phyloP scores from a whole-genome alignment of 1,284 basidiomycete genomes.

The Phenoliferia sp. region DNA sequence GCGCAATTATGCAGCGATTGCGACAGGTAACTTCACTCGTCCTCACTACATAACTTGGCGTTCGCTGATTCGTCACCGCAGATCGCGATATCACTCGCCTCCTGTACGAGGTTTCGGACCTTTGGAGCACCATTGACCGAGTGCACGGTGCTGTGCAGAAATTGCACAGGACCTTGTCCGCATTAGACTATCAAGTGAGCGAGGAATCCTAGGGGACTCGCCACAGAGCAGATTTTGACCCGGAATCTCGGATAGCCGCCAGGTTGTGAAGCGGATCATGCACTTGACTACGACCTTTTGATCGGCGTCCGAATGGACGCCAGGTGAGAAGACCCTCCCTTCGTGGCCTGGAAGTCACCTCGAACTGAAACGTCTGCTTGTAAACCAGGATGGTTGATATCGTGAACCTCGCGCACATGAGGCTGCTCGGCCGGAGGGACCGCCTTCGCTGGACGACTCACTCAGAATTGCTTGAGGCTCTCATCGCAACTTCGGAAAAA shows the following conservation, averaged over 20 bases:
- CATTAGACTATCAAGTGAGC: slow-evolving; percentile 11
- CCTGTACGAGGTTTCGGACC: slow-evolving; percentile 5
- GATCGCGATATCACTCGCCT: slow-evolving; percentile 2
- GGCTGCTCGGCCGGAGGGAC: background rate
- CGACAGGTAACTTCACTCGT: background rate
- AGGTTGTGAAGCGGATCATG: no score
- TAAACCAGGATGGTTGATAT: slow-evolving; percentile 22
- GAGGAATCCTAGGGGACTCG: no score
- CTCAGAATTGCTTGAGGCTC: slow-evolving; percentile 10
- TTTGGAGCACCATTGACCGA: slow-evolving; percentile 25
- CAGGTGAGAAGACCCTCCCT: slow-evolving; percentile 5
- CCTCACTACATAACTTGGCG: no score
- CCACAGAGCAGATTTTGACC: no score
- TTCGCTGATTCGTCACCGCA: background rate
- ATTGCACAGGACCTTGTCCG: slow-evolving; percentile 14
- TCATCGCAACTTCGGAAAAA: slow-evolving; percentile 10
- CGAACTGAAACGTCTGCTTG: background rate
- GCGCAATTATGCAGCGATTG: slow-evolving; percentile 17
- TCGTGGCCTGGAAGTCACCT: background rate
- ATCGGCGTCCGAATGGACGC: slow-evolving; percentile 29
- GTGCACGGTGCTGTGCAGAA: slow-evolving; percentile 23
- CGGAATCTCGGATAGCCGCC: no score
- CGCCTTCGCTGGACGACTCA: background rate
- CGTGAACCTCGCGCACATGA: slow-evolving; percentile 22
- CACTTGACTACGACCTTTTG: slow-evolving; percentile 27